Percentiles rank a stretch among this genome's conserved stretches.
These are phyloP conservation scores for Cyclanthera cordifolia DNA, from an alignment of 306 rosid species.

Conservation along the genomic window DNA sequence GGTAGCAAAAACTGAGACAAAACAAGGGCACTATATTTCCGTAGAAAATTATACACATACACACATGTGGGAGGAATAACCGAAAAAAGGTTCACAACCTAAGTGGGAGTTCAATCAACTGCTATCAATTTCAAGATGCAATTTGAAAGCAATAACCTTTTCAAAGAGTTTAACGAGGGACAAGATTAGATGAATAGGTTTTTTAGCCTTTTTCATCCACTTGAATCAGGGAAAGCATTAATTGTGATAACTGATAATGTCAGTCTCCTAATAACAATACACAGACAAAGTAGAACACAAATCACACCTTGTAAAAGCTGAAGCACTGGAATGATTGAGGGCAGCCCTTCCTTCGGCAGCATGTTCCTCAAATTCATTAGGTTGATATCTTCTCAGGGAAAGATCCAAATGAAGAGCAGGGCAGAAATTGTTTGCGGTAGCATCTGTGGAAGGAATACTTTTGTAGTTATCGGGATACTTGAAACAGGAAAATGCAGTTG, in stretches of 20 bases:
- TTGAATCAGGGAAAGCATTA: slow-evolving; percentile 1
- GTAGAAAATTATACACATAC: background rate
- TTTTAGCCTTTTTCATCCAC: background rate
- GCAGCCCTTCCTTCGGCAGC: slow-evolving; percentile 42
- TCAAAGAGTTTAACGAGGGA: background rate
- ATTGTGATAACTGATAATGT: background rate
- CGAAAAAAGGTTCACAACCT: background rate
- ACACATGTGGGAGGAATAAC: background rate
- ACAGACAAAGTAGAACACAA: background rate
- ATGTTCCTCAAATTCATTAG: slow-evolving; percentile 37
- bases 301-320: slow-evolving; percentile 74
- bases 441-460: slow-evolving; percentile 39
- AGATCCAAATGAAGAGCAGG: slow-evolving; percentile 65
- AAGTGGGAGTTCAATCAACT: background rate
- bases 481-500: slow-evolving; percentile 49
- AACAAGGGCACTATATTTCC: background rate
- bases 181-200: background rate
- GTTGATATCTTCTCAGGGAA: slow-evolving; percentile 61
- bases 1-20: background rate
- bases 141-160: background rate
- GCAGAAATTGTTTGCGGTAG: slow-evolving; percentile 37
- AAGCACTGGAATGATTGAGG: slow-evolving; percentile 61
- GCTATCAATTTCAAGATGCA: background rate
- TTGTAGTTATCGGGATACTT: slow-evolving; percentile 30
- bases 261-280: background rate